A percentile compares a stretch with the other conserved stretches of the same genome.
These are phyloP conservation scores for Chernovozyma sophiae-reginae DNA, from an alignment of 1,139 yeast genomes.

Conservation along the genomic window DNA sequence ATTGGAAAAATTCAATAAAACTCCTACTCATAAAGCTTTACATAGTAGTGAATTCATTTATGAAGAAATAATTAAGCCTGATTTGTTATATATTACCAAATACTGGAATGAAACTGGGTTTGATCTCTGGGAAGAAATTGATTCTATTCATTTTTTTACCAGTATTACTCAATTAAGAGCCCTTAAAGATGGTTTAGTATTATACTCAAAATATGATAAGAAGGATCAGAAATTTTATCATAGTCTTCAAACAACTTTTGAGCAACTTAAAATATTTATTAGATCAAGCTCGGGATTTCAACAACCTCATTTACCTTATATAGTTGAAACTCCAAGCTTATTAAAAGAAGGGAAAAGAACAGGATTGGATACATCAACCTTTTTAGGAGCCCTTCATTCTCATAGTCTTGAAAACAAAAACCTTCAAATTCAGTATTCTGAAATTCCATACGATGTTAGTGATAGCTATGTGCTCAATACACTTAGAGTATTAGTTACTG, in stretches of 20 bases:
- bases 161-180: conserved; percentile 71
- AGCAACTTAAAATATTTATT: conserved; percentile 36
- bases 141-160: conserved; percentile 75
- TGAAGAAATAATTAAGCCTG: conserved; percentile 58
- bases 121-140: conserved; percentile 92
- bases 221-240: conserved; percentile 25
- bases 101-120: conserved; percentile 67
- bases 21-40: conserved; percentile 21
- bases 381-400: conserved; percentile 64
- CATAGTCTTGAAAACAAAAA: conserved; percentile 46
- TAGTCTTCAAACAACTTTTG: conserved; percentile 20
- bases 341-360: conserved; percentile 40
- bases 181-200: conserved; percentile 50
- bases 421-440: conserved; percentile 17
- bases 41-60: conserved; percentile 35
- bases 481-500: conserved; percentile 51
- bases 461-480: conserved; percentile 57
- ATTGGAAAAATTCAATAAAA: conserved; percentile 27
- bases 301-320: conserved; percentile 43
- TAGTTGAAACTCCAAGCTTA: conserved; percentile 65
- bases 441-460: conserved; percentile 57
- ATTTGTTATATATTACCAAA: conserved; percentile 58
- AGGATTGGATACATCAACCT: conserved; percentile 78
- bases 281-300: conserved; percentile 40
- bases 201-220: conserved; percentile 34